These are phyloP conservation scores for Auriscalpium vulgare DNA, from an alignment of 768 basidiomycete genomes.

Conservation along the genomic window DNA sequence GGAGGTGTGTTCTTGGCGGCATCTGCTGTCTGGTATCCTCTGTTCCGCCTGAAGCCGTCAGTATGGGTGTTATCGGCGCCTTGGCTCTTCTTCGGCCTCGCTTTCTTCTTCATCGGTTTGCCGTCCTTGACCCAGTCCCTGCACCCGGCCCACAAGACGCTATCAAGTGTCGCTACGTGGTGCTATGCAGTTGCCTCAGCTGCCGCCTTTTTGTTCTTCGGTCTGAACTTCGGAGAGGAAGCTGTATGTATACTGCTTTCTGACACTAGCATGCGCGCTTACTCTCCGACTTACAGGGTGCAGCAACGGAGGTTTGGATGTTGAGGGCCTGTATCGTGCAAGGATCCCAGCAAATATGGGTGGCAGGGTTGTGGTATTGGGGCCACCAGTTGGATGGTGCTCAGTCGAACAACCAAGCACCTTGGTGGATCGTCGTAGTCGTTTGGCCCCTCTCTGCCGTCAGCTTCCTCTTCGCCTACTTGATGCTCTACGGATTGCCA, in stretches of 20 bases:
- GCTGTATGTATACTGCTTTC: slow-evolving; percentile 43
- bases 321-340: slow-evolving; percentile 88
- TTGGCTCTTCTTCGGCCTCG: slow-evolving; percentile 87
- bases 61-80: slow-evolving; percentile 80
- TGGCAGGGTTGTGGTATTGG: slow-evolving; percentile 95
- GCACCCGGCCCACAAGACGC: slow-evolving; percentile 49
- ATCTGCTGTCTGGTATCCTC: slow-evolving; percentile 80
- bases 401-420: slow-evolving; percentile 44
- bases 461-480: slow-evolving; percentile 70
- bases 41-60: slow-evolving; percentile 85
- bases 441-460: slow-evolving; percentile 76
- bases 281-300: slow-evolving; percentile 45
- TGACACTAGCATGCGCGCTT: slow-evolving; percentile 4
- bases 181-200: slow-evolving; percentile 88
- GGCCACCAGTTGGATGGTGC: slow-evolving; percentile 67
- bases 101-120: slow-evolving; percentile 86
- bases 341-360: slow-evolving; percentile 94
- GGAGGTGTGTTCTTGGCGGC: slow-evolving; percentile 81
- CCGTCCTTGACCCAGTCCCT: slow-evolving; percentile 65
- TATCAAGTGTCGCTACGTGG: slow-evolving; percentile 82
- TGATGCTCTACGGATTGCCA: slow-evolving; percentile 82
- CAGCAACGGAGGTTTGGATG: slow-evolving; percentile 92
- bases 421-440: slow-evolving; percentile 80
- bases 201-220: slow-evolving; percentile 89
- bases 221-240: slow-evolving; percentile 95